Evolutionary conservation across 169 alveolate genomes (phyloP), one percentile per base, ranked within the genome.

Genomic region (Plasmodium falciparum): DNA sequence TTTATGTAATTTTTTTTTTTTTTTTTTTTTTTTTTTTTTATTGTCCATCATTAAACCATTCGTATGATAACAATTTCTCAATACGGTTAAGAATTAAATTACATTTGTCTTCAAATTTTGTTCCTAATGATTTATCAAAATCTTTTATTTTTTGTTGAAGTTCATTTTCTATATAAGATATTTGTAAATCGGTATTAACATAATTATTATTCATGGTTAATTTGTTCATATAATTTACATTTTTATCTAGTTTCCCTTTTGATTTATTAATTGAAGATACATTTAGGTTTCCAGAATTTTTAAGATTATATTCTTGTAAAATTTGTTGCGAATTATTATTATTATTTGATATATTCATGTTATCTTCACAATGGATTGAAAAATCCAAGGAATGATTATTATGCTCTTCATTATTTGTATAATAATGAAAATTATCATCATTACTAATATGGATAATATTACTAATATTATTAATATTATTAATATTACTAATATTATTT

Each of bases 91-190:
- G 91, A 62, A 83, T 73, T 39, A 26, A 24, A 69, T 83, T 69
- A 54, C 91, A 83, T 58, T 83, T 83, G 39, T 39, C 26, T 54
- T 83, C 91, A 69, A 83, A 83, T 6, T 13, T 22, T 49, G 43
- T 17, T 17, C 91, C 83, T 33, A 67, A n/a, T 4, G 45, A 62
- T 39, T 29, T 69, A 59, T 83, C 91, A 56, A 83, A 58, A 17
- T 67, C 76, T 50, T 83, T 83, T 54, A 83, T 83, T 54, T 69
- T 83, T 22, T 69, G 69, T 83, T 83, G 91, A 39, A 83, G 69
- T 67, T 83, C 91, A 83, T 83, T 83, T 69, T 83, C 91, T 20
- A 69, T 83, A 49, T 83, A 83, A 15, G 91, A 83, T 45, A 83
- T 83, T 26, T 83, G 91, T 62, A 83, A 83, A 63, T 83, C 72